Evolutionary conservation across 2,329 filamentous ascomycete genomes (phyloP).

Genomic region (Nemania diffusa): DNA sequence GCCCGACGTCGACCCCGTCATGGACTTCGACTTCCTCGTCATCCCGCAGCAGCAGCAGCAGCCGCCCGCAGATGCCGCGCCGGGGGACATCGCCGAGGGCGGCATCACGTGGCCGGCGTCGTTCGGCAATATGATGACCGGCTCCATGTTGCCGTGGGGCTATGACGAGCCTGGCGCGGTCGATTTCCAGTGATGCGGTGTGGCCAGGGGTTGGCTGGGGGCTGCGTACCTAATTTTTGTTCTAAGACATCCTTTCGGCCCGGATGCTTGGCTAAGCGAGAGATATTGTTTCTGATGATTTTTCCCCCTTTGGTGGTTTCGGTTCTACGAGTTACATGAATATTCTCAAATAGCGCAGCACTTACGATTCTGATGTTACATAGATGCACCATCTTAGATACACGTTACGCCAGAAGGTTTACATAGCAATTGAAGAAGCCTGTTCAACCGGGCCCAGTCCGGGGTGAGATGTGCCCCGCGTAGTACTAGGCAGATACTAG

Average conservation of each 20-base stretch:
- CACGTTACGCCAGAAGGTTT: too few species aligned
- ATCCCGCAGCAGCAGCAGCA: too few species aligned
- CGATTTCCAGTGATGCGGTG: slow-evolving; percentile 9
- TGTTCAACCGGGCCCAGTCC: too few species aligned
- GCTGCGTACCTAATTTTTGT: not conserved
- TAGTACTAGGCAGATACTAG: not conserved
- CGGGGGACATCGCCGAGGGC: too few species aligned
- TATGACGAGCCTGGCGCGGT: slow-evolving; percentile 10
- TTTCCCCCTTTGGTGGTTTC: too few species aligned
- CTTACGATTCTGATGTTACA: not conserved
- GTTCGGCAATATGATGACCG: slow-evolving; percentile 33
- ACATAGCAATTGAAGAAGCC: not conserved
- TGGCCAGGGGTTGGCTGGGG: not conserved
- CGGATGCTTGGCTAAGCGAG: too few species aligned
- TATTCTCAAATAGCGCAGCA: not conserved
- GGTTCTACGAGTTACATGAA: not conserved
- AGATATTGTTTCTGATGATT: too few species aligned
- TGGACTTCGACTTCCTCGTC: slow-evolving; percentile 43
- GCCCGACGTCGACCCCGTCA: slow-evolving; percentile 37
- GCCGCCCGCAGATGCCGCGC: slow-evolving; percentile 12
- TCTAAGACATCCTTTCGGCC: not conserved
- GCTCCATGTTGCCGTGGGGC: slow-evolving; percentile 29
- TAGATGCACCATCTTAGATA: not conserved
- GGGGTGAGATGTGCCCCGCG: too few species aligned
- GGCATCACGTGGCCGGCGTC: slow-evolving; percentile 27